Evolutionary conservation across 2,329 filamentous ascomycete species (phyloP).

Genomic region (Bipolaris oryzae): DNA sequence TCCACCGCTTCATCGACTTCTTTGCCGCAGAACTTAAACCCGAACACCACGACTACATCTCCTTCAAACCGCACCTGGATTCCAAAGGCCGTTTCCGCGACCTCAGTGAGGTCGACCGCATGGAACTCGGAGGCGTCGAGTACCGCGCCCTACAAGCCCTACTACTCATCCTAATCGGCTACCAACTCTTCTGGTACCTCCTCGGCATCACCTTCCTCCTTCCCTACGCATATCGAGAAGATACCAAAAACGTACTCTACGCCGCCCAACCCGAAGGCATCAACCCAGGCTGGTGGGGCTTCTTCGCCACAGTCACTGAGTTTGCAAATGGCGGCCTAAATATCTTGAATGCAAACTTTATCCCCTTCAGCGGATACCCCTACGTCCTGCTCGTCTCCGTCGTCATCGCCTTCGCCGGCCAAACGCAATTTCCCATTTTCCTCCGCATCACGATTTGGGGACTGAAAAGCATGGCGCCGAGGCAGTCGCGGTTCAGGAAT

Average conservation of each 20-base stretch:
- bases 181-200: slow-evolving; percentile 40
- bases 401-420: slow-evolving; percentile 59
- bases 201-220: slow-evolving; percentile 58
- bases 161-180: slow-evolving; percentile 54
- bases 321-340: slow-evolving; percentile 61
- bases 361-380: slow-evolving; percentile 60
- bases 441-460: slow-evolving; percentile 65
- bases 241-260: slow-evolving; percentile 50
- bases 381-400: slow-evolving; percentile 57
- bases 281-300: slow-evolving; percentile 41
- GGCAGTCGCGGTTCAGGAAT: slow-evolving; percentile 48
- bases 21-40: slow-evolving; percentile 29
- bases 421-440: slow-evolving; percentile 64
- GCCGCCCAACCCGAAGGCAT: slow-evolving; percentile 46
- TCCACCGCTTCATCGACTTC: slow-evolving; percentile 26
- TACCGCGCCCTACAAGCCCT: slow-evolving; percentile 59
- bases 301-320: slow-evolving; percentile 58
- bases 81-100: slow-evolving; percentile 39
- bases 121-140: slow-evolving; percentile 59
- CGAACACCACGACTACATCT: slow-evolving; percentile 38
- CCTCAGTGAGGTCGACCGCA: slow-evolving; percentile 51
- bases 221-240: slow-evolving; percentile 50
- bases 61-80: slow-evolving; percentile 41
- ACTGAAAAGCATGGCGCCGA: slow-evolving; percentile 56
- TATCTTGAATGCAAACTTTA: slow-evolving; percentile 64